Evolutionary conservation across 202 grass and related monocot species (phyloP).

Genomic region (Schoenoplectus triqueter): DNA sequence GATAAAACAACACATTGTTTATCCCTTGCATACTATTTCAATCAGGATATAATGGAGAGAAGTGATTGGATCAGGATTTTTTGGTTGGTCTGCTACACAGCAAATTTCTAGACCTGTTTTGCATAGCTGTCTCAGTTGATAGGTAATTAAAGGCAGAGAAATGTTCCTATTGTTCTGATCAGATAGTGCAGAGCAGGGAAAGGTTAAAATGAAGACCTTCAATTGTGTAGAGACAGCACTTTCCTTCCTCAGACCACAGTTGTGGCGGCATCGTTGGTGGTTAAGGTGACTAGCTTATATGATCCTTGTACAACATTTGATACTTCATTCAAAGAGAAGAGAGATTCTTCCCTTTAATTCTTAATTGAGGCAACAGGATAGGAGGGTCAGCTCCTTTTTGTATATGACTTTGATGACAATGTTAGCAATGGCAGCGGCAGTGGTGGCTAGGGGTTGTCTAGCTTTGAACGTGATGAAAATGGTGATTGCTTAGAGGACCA

Average conservation of each 20-base stretch:
- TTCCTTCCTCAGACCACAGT: not conserved
- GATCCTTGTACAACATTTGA: not conserved
- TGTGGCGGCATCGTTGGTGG: not conserved
- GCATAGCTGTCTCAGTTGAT: conserved; percentile 7
- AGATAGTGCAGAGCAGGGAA: not conserved
- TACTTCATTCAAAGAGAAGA: not conserved
- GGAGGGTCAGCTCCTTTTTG: not conserved
- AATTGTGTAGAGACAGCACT: conserved; percentile 7
- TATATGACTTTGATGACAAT: not conserved
- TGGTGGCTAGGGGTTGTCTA: not conserved
- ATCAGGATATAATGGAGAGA: conserved; percentile 14
- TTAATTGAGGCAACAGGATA: not conserved
- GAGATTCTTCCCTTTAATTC: not conserved
- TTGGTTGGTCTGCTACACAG: not conserved
- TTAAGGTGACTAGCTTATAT: not conserved
- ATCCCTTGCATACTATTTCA: not conserved
- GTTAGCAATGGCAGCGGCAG: not conserved
- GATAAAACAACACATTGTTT: not conserved
- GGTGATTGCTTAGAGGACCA: not conserved
- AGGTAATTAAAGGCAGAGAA: not conserved
- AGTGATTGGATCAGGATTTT: conserved; percentile 9
- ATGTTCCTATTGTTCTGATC: not conserved
- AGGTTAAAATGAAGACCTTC: conserved; percentile 10
- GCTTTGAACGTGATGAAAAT: not conserved
- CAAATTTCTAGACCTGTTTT: not conserved